These are phyloP conservation scores for Styphnolobium japonicum DNA, from an alignment of 306 rosid species.

Conservation along the genomic window DNA sequence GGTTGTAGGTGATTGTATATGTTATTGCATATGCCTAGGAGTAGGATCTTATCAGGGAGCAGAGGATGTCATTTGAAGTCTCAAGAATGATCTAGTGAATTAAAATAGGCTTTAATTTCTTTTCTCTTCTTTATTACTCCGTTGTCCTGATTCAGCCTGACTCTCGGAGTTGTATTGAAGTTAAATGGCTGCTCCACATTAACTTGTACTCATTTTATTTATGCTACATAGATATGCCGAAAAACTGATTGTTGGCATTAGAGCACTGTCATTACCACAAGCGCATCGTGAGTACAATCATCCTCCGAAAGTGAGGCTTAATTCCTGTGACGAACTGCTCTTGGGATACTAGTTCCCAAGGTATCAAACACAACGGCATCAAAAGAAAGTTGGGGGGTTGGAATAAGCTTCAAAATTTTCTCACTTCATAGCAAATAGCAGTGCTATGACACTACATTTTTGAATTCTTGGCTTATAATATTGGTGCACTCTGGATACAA, in stretches of 20 bases:
- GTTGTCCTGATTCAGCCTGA: neutral
- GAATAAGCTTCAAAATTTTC: too few species aligned
- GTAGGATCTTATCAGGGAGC: conserved; percentile 33
- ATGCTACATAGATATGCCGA: neutral
- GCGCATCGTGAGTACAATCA: too few species aligned
- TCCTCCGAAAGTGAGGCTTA: too few species aligned
- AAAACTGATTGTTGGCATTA: neutral
- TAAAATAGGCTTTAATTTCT: conserved; percentile 21
- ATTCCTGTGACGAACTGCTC: too few species aligned
- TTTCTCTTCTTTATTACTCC: neutral
- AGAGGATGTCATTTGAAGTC: conserved; percentile 13
- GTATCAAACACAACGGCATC: too few species aligned
- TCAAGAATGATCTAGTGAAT: conserved; percentile 19
- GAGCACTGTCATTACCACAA: too few species aligned
- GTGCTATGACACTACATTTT: neutral
- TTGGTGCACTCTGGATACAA: neutral
- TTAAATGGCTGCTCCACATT: neutral
- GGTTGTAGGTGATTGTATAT: conserved; percentile 49
- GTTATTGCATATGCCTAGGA: conserved; percentile 37
- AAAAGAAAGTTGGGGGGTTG: too few species aligned
- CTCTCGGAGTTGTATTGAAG: neutral
- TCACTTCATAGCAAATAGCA: neutral
- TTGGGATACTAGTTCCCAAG: too few species aligned
- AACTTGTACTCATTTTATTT: neutral
- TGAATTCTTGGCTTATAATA: neutral